Evolutionary conservation across 371 early-diverging fungal species (phyloP).

Genomic region (Encephalitozoon hellem): DNA sequence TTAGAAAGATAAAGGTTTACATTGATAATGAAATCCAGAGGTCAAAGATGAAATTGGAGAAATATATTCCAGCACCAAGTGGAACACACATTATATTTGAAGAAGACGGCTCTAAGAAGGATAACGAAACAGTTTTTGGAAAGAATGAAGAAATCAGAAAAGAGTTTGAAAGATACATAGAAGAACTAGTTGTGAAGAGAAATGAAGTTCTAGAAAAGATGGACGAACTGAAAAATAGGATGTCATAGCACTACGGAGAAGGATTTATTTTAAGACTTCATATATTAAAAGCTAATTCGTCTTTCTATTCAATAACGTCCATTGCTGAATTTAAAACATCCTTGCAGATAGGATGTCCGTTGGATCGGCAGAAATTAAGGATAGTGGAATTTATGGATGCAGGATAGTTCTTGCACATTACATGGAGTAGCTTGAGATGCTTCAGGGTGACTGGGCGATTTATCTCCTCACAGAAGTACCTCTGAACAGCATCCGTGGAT

Average conservation of each 20-base stretch:
- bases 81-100: conserved; percentile 15
- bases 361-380: conserved; percentile 39
- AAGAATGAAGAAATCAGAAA: neutral
- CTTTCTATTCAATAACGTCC: conserved; percentile 16
- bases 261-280: neutral
- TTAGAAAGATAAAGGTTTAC: conserved; percentile 15
- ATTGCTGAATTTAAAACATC: conserved; percentile 20
- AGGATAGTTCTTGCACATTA: conserved; percentile 24
- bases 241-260: neutral
- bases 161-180: conserved; percentile 15
- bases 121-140: neutral
- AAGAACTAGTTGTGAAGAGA: conserved; percentile 13
- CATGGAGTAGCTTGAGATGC: conserved; percentile 25
- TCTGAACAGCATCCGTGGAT: neutral
- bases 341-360: conserved; percentile 44
- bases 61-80: neutral
- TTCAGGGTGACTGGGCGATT: neutral
- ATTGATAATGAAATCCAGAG: conserved; percentile 41
- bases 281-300: neutral
- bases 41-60: conserved; percentile 15
- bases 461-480: conserved; percentile 12
- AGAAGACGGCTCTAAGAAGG: conserved; percentile 12
- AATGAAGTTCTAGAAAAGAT: conserved; percentile 2
- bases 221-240: neutral
- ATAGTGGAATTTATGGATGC: conserved; percentile 9